These are phyloP conservation scores for Lactifluus volemus DNA, from an alignment of 768 basidiomycete species.

Conservation along the genomic window DNA sequence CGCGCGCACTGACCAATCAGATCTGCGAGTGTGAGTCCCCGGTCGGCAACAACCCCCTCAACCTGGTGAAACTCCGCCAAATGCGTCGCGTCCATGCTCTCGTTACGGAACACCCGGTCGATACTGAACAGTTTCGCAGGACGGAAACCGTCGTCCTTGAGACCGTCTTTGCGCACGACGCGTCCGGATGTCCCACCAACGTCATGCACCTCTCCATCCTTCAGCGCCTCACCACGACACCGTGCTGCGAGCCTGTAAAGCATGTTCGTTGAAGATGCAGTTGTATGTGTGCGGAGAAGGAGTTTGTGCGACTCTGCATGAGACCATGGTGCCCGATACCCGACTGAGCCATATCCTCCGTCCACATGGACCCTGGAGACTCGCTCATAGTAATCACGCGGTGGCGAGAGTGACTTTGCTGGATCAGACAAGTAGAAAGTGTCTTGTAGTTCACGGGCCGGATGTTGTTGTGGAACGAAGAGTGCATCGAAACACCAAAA, in stretches of 20 bases:
- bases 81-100: constrained; percentile 97
- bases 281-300: constrained; percentile 93
- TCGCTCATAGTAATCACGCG: constrained; percentile 74
- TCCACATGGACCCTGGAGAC: constrained; percentile 78
- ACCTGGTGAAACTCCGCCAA: constrained; percentile 99
- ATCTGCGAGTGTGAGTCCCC: constrained; percentile 85
- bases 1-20: constrained; percentile 61
- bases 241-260: constrained; percentile 86
- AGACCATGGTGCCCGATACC: constrained; percentile 97
- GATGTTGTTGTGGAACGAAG: constrained; percentile 98
- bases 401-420: constrained; percentile 60
- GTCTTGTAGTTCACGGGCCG: constrained; percentile 94
- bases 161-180: constrained; percentile 27
- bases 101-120: constrained; percentile 97
- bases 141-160: constrained; percentile 64
- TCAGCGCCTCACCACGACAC: constrained; percentile 53
- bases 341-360: constrained; percentile 85
- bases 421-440: constrained; percentile 99
- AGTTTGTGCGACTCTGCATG: constrained; percentile 87
- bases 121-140: constrained; percentile 96
- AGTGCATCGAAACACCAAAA: constrained; percentile 99
- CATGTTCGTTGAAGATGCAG: constrained; percentile 89
- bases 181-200: constrained; percentile 31
- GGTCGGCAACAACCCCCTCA: constrained; percentile 98
- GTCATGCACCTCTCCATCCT: constrained; percentile 27